Evolutionary conservation across 1,139 yeast species (phyloP).

Genomic region (Pichia terricola): DNA sequence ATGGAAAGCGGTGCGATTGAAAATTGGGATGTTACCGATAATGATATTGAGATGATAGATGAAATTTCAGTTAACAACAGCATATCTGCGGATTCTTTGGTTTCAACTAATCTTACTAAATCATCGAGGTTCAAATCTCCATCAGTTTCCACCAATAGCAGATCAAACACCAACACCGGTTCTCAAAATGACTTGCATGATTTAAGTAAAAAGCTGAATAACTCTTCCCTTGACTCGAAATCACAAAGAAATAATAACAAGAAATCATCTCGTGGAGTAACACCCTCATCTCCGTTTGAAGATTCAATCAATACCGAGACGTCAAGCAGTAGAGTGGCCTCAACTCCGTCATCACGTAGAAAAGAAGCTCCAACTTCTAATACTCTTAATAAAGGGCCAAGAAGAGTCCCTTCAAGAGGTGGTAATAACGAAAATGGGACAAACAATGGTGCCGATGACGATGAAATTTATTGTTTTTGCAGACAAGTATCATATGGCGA

Average conservation of each 20-base stretch:
- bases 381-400: constrained; percentile 9
- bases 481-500: constrained; percentile 81
- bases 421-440: constrained; percentile 1
- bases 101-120: neutral
- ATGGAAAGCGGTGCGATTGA: constrained; percentile 78
- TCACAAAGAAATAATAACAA: neutral
- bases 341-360: constrained; percentile 5
- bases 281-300: constrained; percentile 1
- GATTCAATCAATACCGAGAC: constrained; percentile 4
- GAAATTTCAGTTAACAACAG: neutral
- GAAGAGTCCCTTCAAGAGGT: constrained; percentile 4
- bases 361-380: constrained; percentile 9
- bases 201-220: constrained; percentile 3
- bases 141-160: neutral
- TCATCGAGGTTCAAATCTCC: neutral
- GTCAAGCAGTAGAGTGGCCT: neutral
- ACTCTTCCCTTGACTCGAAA: constrained; percentile 5
- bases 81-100: neutral
- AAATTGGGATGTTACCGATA: constrained; percentile 24
- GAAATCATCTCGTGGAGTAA: neutral
- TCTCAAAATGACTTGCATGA: neutral
- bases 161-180: neutral
- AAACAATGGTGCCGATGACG: constrained; percentile 31
- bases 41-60: constrained; percentile 6
- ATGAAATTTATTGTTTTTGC: constrained; percentile 70